These are phyloP conservation scores for Cyathus striatus DNA, from an alignment of 768 basidiomycete genomes.

Conservation along the genomic window DNA sequence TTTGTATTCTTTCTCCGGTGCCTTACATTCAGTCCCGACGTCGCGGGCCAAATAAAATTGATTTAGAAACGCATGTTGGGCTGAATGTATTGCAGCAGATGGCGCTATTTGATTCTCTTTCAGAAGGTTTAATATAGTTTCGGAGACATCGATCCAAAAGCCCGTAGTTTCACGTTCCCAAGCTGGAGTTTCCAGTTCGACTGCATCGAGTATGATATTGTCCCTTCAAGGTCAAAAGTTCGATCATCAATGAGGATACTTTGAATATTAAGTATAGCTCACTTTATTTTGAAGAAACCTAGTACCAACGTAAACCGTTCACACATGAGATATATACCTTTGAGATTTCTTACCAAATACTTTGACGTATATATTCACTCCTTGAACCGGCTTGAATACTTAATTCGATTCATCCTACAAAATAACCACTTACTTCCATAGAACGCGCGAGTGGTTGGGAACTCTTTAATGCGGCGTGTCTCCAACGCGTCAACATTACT, in stretches of 20 bases:
- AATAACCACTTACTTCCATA: conserved; percentile 60
- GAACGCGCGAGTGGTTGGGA: conserved; percentile 53
- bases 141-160: conserved; percentile 75
- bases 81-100: conserved; percentile 82
- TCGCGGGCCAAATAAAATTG: conserved; percentile 66
- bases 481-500: conserved; percentile 77
- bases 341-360: conserved; percentile 60
- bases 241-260: not conserved
- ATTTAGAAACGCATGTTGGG: conserved; percentile 80
- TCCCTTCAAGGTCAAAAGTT: conserved; percentile 35
- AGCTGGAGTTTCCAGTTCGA: conserved; percentile 73
- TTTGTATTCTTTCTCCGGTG: conserved; percentile 68
- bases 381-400: conserved; percentile 27
- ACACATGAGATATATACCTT: not conserved
- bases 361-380: conserved; percentile 56
- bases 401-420: no score
- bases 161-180: conserved; percentile 74
- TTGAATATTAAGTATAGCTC: not conserved
- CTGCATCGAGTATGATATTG: conserved; percentile 63
- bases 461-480: conserved; percentile 67
- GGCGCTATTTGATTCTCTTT: conserved; percentile 50
- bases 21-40: conserved; percentile 80
- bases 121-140: conserved; percentile 46
- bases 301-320: not conserved
- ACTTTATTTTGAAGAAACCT: conserved; percentile 84